Percentiles rank a stretch among this genome's conserved stretches.
Conservation (phyloP, 768 basidiomycete species). For the Collybia nuda region DNA sequence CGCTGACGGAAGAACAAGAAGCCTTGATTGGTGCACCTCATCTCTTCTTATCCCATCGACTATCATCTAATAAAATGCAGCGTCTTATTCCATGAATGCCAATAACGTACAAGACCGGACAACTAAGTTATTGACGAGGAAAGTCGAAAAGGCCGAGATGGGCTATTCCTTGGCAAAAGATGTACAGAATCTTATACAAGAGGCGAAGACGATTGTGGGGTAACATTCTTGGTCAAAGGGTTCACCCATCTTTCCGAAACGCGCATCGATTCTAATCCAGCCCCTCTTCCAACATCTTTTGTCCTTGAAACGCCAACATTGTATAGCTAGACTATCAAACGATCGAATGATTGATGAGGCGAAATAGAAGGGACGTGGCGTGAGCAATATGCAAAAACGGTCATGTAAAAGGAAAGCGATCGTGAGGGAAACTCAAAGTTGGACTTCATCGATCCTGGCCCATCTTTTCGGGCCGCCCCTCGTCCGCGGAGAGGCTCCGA, state of each 20-base stretch:
- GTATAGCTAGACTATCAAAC: too few species aligned
- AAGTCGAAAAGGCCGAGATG: constrained; percentile 18
- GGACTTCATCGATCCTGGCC: too few species aligned
- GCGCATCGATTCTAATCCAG: not conserved
- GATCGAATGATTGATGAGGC: too few species aligned
- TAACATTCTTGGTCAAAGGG: not conserved
- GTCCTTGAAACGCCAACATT: too few species aligned
- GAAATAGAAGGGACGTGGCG: too few species aligned
- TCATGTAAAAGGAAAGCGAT: too few species aligned
- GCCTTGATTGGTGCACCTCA: constrained; percentile 7
- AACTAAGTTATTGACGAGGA: constrained; percentile 14
- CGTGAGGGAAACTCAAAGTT: too few species aligned
- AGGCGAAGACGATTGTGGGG: constrained; percentile 10
- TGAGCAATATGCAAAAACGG: too few species aligned
- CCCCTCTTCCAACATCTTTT: not conserved
- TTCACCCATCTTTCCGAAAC: too few species aligned
- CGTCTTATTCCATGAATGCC: not conserved
- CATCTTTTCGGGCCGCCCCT: too few species aligned
- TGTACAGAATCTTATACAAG: constrained; percentile 16
- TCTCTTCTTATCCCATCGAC: not conserved
- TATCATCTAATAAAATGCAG: constrained; percentile 1
- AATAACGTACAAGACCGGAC: constrained; percentile 8
- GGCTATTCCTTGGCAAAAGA: constrained; percentile 14
- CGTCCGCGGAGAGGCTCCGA: too few species aligned
- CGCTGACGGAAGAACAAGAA: constrained; percentile 5